phyloP scores from a whole-genome alignment of 139 green algal species.

The Axilococcus clingmanii region DNA sequence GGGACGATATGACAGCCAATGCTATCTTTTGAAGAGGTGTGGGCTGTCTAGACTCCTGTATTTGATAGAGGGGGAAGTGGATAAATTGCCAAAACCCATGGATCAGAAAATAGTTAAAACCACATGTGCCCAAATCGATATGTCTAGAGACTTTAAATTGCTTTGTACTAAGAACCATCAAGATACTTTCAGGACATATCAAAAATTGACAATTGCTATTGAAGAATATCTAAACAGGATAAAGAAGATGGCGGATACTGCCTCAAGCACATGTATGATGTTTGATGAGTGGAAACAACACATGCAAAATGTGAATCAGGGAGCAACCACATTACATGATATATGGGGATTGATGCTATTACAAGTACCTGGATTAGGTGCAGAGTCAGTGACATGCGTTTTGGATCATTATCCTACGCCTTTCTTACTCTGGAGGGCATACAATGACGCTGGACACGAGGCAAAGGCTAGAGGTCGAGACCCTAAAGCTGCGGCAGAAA shows the following conservation, averaged over 20 bases:
- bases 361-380: slow-evolving; percentile 31
- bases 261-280: not conserved
- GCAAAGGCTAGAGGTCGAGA: too few relatives aligned
- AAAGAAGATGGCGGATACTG: not conserved
- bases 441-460: slow-evolving; percentile 7
- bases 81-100: slow-evolving; percentile 12
- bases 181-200: slow-evolving; percentile 30
- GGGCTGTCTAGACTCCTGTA: slow-evolving; percentile 55
- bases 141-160: slow-evolving; percentile 39
- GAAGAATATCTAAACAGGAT: slow-evolving; percentile 5
- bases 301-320: slow-evolving; percentile 4
- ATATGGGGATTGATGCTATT: slow-evolving; percentile 43
- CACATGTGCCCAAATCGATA: slow-evolving; percentile 21
- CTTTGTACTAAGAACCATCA: slow-evolving; percentile 25
- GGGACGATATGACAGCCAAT: slow-evolving; percentile 34
- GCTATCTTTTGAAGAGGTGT: slow-evolving; percentile 42
- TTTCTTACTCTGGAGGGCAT: slow-evolving; percentile 23
- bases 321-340: slow-evolving; percentile 29
- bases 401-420: slow-evolving; percentile 36
- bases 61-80: slow-evolving; percentile 59
- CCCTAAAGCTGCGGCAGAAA: too few relatives aligned
- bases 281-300: slow-evolving; percentile 14
- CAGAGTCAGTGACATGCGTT: slow-evolving; percentile 21
- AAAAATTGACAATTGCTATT: slow-evolving; percentile 16
- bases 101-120: slow-evolving; percentile 43